Conservation (phyloP, 306 rosid genomes). For the Psophocarpus tetragonolobus region DNA sequence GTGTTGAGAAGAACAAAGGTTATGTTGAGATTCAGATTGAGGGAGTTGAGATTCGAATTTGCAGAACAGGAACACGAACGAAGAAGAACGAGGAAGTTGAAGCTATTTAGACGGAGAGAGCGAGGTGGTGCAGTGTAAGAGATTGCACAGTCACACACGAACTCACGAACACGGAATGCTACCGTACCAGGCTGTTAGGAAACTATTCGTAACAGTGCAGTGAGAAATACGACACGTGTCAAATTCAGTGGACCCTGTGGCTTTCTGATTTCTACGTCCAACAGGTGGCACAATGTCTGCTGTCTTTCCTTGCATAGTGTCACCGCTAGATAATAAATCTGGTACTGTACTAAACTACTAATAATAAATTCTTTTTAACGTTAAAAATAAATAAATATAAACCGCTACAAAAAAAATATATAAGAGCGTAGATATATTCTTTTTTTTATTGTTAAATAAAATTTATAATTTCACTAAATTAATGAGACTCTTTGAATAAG, state of each 20-base stretch:
- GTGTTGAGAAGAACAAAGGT: background rate
- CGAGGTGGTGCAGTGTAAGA: slow-evolving; percentile 31
- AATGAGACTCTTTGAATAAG: background rate
- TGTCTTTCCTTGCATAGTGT: background rate
- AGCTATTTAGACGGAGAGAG: slow-evolving; percentile 30
- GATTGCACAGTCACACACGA: slow-evolving; percentile 5
- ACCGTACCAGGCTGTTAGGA: background rate
- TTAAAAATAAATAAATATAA: background rate
- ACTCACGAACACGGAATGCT: background rate
- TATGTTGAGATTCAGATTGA: slow-evolving; percentile 6
- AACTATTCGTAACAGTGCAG: background rate
- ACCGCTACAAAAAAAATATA: too few species aligned
- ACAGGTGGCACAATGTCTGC: background rate
- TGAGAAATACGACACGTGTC: background rate
- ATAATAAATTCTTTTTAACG: background rate
- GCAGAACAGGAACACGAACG: background rate
- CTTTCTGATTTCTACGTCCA: background rate
- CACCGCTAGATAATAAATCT: background rate
- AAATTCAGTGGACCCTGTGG: background rate
- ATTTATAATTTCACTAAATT: background rate
- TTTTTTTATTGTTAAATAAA: background rate
- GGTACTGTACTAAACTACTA: background rate
- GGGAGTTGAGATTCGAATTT: slow-evolving; percentile 23
- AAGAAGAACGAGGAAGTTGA: background rate
- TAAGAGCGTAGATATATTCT: background rate